These are phyloP conservation scores for Metschnikowia anglica DNA, from an alignment of 805 yeast genomes.

Conservation along the genomic window DNA sequence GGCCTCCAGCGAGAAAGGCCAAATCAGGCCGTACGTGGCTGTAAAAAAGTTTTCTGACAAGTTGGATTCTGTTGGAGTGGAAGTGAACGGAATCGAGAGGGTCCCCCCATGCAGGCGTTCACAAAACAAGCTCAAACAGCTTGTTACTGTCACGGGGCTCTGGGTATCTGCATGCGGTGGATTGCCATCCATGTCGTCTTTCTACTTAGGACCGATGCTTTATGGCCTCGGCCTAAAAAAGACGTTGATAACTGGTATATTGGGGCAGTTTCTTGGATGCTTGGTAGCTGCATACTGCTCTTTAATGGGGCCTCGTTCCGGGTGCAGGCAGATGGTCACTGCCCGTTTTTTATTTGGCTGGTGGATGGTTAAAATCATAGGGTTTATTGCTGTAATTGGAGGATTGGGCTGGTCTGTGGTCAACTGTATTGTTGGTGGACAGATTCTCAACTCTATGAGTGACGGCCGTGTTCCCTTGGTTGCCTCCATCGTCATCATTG, in stretches of 20 bases:
- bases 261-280: constrained; percentile 70
- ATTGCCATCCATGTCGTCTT: constrained; percentile 85
- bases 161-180: constrained; percentile 90
- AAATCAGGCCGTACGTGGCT: constrained; percentile 15
- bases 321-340: constrained; percentile 84
- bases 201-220: constrained; percentile 68
- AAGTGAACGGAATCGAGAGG: constrained; percentile 76
- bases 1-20: constrained; percentile 12
- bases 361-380: constrained; percentile 77
- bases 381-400: constrained; percentile 69
- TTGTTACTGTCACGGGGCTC: constrained; percentile 58
- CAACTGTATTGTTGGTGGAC: constrained; percentile 85
- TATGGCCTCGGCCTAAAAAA: constrained; percentile 69
- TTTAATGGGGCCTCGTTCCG: constrained; percentile 86
- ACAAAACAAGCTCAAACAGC: constrained; percentile 28
- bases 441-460: constrained; percentile 66
- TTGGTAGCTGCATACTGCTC: constrained; percentile 79
- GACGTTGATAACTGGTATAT: constrained; percentile 57
- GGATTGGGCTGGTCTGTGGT: constrained; percentile 90
- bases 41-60: constrained; percentile 18
- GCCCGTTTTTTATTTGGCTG: constrained; percentile 81
- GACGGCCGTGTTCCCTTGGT: constrained; percentile 65
- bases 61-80: constrained; percentile 60
- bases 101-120: constrained; percentile 66
- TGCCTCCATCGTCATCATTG: constrained; percentile 73